Evolutionary conservation across 768 basidiomycete genomes (phyloP).

Genomic region (Lactifluus pinguis): DNA sequence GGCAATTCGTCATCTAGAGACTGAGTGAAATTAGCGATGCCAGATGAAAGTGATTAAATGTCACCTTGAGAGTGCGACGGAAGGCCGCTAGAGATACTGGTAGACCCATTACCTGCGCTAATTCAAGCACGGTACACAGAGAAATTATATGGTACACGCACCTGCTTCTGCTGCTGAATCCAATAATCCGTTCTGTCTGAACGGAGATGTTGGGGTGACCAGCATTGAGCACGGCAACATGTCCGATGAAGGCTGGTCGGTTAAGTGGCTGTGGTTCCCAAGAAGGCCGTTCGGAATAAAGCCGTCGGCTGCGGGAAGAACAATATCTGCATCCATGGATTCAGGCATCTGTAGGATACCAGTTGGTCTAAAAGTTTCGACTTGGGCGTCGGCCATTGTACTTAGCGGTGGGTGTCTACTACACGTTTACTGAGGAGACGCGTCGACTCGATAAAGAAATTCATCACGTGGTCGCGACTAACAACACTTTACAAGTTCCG

Average conservation of each 20-base stretch:
- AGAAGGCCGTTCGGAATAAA: slow-evolving; percentile 17
- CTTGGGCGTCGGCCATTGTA: neutral
- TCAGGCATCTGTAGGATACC: neutral
- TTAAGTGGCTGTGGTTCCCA: neutral
- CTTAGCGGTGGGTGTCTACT: neutral
- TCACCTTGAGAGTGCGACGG: slow-evolving; percentile 17
- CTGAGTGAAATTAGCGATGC: neutral
- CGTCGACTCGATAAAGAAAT: neutral
- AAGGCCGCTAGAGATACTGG: neutral
- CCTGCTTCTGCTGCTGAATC: neutral
- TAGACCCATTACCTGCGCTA: neutral
- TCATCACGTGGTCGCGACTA: slow-evolving; percentile 9
- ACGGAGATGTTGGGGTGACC: slow-evolving; percentile 1
- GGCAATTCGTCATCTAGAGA: slow-evolving; percentile 14
- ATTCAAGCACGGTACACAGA: neutral
- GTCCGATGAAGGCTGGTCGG: neutral
- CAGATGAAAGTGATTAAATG: neutral
- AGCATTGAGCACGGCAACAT: neutral
- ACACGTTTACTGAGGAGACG: too few species aligned
- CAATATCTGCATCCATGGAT: neutral
- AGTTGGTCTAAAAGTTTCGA: slow-evolving; percentile 1
- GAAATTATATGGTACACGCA: neutral
- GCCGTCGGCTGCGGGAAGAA: neutral
- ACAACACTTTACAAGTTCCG: neutral
- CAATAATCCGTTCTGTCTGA: slow-evolving; percentile 5